phyloP scores from a whole-genome alignment of 179 eudicot species.

The Silene vulgaris region DNA sequence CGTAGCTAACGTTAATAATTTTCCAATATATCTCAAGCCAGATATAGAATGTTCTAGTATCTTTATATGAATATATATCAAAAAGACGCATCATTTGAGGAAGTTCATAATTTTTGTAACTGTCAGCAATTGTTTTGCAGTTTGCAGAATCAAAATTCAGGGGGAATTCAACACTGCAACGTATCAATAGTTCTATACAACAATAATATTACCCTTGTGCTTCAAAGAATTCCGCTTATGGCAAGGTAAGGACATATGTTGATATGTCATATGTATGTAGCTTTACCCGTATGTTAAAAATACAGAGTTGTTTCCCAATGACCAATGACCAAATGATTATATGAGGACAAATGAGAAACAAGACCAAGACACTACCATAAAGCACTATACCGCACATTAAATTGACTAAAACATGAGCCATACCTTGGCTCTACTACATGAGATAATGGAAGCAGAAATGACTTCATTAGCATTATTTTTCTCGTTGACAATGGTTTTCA shows the following conservation, averaged over 20 bases:
- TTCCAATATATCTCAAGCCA: neutral
- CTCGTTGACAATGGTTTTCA: conserved; percentile 75
- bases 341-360: neutral
- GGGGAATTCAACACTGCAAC: neutral
- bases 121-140: neutral
- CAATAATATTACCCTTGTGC: neutral
- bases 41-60: neutral
- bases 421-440: conserved; percentile 87
- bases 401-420: neutral
- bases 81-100: neutral
- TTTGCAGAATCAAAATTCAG: neutral
- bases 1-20: neutral
- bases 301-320: neutral
- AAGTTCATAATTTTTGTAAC: neutral
- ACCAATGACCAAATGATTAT: neutral
- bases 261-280: neutral
- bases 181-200: neutral
- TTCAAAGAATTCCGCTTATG: neutral
- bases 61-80: neutral
- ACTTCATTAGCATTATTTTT: conserved; percentile 76
- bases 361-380: neutral
- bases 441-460: conserved; percentile 78
- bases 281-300: neutral
- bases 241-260: neutral
- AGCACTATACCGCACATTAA: neutral